phyloP scores from a whole-genome alignment of 2,329 filamentous ascomycete genomes.

The Ophiostoma sp. region DNA sequence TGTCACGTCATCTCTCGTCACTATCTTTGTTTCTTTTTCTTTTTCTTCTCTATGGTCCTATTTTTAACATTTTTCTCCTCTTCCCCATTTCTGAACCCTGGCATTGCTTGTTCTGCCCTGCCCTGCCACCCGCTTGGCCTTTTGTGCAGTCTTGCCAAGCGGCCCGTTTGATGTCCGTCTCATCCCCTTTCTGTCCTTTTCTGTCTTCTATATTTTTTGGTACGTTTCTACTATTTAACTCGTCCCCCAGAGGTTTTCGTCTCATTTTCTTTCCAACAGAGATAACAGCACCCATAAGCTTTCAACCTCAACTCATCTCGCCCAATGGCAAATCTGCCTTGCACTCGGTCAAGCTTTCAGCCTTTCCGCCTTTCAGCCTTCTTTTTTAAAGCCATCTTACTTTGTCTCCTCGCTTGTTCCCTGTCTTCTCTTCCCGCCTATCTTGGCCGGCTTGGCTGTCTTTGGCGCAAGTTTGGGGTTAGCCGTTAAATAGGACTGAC shows the following conservation, averaged over 20 bases:
- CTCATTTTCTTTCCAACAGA: not conserved
- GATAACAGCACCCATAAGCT: not conserved
- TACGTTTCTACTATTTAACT: not conserved
- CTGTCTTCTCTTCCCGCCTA: not conserved
- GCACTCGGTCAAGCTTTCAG: not conserved
- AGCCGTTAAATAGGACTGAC: not conserved
- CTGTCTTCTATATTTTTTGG: not conserved
- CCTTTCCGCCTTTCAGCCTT: conserved; percentile 18
- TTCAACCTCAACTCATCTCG: not conserved
- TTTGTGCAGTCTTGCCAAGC: not conserved
- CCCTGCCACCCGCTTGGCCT: conserved; percentile 4
- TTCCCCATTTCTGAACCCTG: conserved; percentile 9
- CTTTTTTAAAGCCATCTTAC: not conserved
- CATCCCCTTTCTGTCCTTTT: conserved; percentile 9
- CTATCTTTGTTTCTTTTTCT: not conserved
- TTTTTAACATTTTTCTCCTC: not conserved
- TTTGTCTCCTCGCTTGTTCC: conserved; percentile 6
- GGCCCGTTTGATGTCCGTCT: conserved; percentile 17
- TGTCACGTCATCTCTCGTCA: conserved; percentile 7
- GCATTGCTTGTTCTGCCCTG: conserved; percentile 15
- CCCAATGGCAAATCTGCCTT: conserved; percentile 11
- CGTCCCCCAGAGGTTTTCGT: not conserved
- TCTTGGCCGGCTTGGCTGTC: conserved; percentile 25
- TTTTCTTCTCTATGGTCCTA: not conserved
- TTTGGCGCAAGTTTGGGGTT: conserved; percentile 14